These are phyloP conservation scores for Selaginella tamariscina DNA, from an alignment of 75 land plant species.

Conservation along the genomic window DNA sequence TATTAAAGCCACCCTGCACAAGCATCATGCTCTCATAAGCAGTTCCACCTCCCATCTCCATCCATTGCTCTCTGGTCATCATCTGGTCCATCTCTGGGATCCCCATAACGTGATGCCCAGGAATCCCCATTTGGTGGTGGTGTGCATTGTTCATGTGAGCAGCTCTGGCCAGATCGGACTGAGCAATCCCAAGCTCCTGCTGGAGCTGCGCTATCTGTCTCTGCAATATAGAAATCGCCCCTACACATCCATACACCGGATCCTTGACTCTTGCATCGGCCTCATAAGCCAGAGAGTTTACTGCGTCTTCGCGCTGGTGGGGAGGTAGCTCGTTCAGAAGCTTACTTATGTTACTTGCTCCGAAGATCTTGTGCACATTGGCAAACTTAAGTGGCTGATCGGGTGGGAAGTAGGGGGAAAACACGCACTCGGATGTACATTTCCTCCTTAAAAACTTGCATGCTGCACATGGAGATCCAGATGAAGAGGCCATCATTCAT, in stretches of 20 bases:
- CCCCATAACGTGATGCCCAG: no score
- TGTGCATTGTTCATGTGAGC: no score
- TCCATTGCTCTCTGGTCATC: no score
- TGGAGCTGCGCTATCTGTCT: conserved; percentile 23
- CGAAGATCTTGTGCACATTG: neutral
- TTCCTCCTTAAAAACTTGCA: neutral
- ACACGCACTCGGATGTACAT: neutral
- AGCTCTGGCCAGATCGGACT: no score
- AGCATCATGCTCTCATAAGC: no score
- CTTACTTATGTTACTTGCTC: neutral
- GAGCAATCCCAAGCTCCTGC: no score
- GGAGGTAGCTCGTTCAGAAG: conserved; percentile 42
- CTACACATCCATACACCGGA: conserved; percentile 63
- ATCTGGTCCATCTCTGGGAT: no score
- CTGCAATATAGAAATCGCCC: conserved; percentile 48
- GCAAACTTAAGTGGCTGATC: neutral
- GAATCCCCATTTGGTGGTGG: no score
- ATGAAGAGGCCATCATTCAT: no score
- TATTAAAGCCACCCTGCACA: no score
- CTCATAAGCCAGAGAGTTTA: conserved; percentile 58
- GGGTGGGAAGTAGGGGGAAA: neutral
- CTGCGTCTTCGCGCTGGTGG: conserved; percentile 53
- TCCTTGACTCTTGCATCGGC: conserved; percentile 54
- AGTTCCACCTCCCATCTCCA: no score
- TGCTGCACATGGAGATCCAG: neutral